Base-by-base conservation (phyloP, 1,284 basidiomycete species). In the Megacollybia platyphylla region DNA sequence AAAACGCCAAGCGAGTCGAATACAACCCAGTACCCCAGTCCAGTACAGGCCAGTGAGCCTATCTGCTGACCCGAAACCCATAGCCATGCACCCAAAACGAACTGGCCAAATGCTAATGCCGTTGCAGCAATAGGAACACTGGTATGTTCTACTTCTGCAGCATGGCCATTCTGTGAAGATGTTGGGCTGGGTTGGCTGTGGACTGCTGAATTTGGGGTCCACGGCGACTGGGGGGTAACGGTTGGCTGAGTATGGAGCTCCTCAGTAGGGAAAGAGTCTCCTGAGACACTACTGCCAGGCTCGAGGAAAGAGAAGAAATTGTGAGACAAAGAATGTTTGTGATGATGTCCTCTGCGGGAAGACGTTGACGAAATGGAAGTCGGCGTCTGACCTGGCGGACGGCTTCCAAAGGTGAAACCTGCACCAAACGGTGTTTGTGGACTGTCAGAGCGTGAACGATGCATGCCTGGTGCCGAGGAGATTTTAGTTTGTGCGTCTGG, bases 51-150 rank as follows among this genome's bases (percentile, higher is more conserved):
- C 20, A 97, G 65, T 40, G 89, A 92, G 11, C 93, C 93, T 24
- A 77, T 75, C 47, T 86, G 80, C 59, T 97, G 94, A 1, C 92
- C 93, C n/a, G 73, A 70, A 2, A 94, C 79, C 94, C 94, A 98
- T 7, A 97, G 49, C 52, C 69, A 73, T 1, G 76, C 76, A 0
- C 83, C 84, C 1, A 86, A 60, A 2, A 68, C 47, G 45, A 83
- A 81, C 49, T 82, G 76, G 17, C 62, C 56, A 2, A 57, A 58
- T 9, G 48, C 42, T 36, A 41, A 46, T 1, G 31, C 43, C 18
- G 47, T 26, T 37, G 36, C n/a, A 18, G 37, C 24, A 27, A 2
- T 28, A 4, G 44, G 18, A 29, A 38, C n/a, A 17, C 15, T 28
- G 13, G 32, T 15, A 29, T 18, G 18, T 5, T 37, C 32, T 8